Evolutionary conservation across 2,329 filamentous ascomycete genomes (phyloP).

Genomic region (Verticillium longisporum): DNA sequence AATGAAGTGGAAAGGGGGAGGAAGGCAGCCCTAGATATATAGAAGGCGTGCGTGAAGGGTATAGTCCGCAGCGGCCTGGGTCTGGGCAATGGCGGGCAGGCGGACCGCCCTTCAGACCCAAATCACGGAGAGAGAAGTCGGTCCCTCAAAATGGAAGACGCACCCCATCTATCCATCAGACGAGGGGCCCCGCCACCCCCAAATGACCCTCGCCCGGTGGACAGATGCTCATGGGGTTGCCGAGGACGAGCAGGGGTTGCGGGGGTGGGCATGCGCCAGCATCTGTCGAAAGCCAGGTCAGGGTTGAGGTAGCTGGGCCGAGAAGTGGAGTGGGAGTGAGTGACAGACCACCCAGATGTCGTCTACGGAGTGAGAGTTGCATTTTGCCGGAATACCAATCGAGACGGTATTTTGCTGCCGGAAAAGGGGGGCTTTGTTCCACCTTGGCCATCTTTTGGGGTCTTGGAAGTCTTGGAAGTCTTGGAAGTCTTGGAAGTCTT

Average conservation of each 20-base stretch:
- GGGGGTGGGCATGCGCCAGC: neutral
- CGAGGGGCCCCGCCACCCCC: neutral
- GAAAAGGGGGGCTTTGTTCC: neutral
- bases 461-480: neutral
- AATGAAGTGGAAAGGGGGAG: neutral
- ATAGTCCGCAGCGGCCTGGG: neutral
- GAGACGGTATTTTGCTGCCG: neutral
- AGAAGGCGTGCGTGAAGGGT: neutral
- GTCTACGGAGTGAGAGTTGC: neutral
- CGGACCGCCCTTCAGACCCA: conserved; percentile 1
- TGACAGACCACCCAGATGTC: neutral
- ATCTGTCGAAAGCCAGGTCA: neutral
- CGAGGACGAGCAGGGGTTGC: neutral
- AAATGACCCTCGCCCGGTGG: neutral
- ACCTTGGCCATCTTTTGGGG: neutral
- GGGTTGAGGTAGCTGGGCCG: neutral
- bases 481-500: neutral
- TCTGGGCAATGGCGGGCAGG: conserved; percentile 1
- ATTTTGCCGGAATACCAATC: neutral
- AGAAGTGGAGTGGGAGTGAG: neutral
- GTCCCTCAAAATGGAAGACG: neutral
- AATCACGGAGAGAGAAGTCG: neutral
- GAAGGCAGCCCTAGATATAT: conserved; percentile 1
- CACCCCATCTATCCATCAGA: neutral
- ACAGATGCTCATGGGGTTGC: neutral